Percentiles rank a stretch among this genome's conserved stretches.
These are phyloP conservation scores for Claviceps sp. DNA, from an alignment of 2,329 filamentous ascomycete species.

Conservation along the genomic window DNA sequence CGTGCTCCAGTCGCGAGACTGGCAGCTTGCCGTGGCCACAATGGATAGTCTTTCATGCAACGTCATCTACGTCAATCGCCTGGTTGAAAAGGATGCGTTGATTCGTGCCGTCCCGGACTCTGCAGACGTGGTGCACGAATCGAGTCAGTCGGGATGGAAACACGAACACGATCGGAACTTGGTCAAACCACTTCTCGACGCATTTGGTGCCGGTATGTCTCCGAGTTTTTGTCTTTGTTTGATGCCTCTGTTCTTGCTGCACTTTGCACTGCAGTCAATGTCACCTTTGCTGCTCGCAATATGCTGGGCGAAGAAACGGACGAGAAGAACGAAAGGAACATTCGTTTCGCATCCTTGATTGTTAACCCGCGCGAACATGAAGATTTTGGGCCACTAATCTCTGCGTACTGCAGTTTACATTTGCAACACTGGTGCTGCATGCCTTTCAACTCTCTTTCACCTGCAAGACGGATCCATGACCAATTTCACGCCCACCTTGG, in stretches of 20 bases:
- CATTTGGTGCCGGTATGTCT: conserved; percentile 38
- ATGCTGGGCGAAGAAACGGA: background rate
- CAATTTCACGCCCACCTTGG: conserved; percentile 41
- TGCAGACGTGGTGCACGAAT: background rate
- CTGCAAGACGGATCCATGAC: conserved; percentile 38
- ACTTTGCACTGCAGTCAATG: background rate
- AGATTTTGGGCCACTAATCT: conserved; percentile 10
- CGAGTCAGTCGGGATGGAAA: conserved; percentile 16
- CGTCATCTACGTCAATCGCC: conserved; percentile 47
- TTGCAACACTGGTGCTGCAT: conserved; percentile 39
- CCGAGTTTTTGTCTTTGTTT: background rate
- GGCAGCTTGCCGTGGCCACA: conserved; percentile 40
- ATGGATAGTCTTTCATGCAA: conserved; percentile 47
- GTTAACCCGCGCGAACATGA: background rate
- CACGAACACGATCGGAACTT: conserved; percentile 31
- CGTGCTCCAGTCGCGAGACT: conserved; percentile 48
- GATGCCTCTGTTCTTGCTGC: background rate
- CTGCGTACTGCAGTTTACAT: conserved; percentile 31
- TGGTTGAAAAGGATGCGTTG: conserved; percentile 32
- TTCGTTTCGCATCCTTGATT: too few species aligned
- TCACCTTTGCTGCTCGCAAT: background rate
- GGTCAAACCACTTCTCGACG: conserved; percentile 35
- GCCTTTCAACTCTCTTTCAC: conserved; percentile 38
- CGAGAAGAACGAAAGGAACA: too few species aligned
- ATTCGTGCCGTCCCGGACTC: conserved; percentile 18